Conservation (phyloP, 768 basidiomycete species). For the Phylloporus arenicola region DNA sequence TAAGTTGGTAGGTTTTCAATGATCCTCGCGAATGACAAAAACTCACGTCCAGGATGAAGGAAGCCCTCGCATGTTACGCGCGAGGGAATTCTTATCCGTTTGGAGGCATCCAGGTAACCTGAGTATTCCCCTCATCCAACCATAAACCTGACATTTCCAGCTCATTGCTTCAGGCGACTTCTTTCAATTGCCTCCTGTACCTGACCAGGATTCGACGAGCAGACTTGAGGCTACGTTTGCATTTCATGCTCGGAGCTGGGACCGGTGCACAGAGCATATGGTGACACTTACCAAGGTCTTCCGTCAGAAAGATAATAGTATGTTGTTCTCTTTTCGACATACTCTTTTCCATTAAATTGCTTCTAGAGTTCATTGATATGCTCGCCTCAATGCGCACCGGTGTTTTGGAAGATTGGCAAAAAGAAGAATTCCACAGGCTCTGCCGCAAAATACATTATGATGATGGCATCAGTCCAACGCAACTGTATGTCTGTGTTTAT, state of each 20-base stretch:
- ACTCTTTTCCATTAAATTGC: not conserved
- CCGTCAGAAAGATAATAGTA: conserved; percentile 60
- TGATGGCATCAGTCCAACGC: conserved; percentile 84
- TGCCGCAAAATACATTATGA: conserved; percentile 60
- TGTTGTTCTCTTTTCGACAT: not conserved
- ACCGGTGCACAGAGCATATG: conserved; percentile 42
- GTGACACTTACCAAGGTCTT: conserved; percentile 59
- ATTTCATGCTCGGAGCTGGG: conserved; percentile 64
- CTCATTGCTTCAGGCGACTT: conserved; percentile 75
- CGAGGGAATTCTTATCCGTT: conserved; percentile 45
- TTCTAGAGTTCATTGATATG: conserved; percentile 85
- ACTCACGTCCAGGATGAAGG: conserved; percentile 14
- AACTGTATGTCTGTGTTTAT: conserved; percentile 53
- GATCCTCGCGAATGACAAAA: conserved; percentile 19
- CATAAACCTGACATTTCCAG: conserved; percentile 31
- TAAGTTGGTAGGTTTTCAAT: conserved; percentile 51
- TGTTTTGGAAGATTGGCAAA: conserved; percentile 55
- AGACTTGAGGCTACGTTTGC: conserved; percentile 51
- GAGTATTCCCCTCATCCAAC: not conserved
- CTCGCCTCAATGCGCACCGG: conserved; percentile 98
- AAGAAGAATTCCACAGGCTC: conserved; percentile 61
- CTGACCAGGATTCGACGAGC: conserved; percentile 43
- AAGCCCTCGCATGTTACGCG: conserved; percentile 38
- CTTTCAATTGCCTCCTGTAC: conserved; percentile 75
- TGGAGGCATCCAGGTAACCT: conserved; percentile 59